These are phyloP conservation scores for Metschnikowia matae DNA, from an alignment of 805 yeast genomes.

Conservation along the genomic window DNA sequence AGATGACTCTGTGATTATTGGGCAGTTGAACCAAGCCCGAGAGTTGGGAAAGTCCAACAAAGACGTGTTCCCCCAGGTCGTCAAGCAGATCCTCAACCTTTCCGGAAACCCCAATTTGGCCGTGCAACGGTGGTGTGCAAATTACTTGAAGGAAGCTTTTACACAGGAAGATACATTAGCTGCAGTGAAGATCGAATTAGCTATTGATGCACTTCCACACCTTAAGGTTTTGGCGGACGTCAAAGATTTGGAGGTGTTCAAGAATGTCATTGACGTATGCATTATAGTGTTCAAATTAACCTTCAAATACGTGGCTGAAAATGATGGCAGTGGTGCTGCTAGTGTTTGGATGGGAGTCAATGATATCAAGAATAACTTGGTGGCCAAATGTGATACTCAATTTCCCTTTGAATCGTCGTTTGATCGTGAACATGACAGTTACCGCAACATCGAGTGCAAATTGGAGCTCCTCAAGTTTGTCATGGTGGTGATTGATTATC, in stretches of 20 bases:
- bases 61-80: conserved; percentile 37
- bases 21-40: conserved; percentile 37
- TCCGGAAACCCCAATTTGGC: conserved; percentile 29
- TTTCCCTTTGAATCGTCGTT: conserved; percentile 51
- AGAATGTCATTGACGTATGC: conserved; percentile 32
- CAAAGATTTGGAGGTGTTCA: conserved; percentile 29
- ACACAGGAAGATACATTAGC: conserved; percentile 23
- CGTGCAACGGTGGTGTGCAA: conserved; percentile 40
- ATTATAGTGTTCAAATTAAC: conserved; percentile 41
- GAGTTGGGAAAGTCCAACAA: conserved; percentile 29
- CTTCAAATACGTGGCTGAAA: conserved; percentile 43
- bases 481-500: conserved; percentile 42
- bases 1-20: conserved; percentile 19
- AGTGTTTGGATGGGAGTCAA: conserved; percentile 54
- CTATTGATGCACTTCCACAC: conserved; percentile 37
- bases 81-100: conserved; percentile 41
- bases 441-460: conserved; percentile 54
- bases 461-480: conserved; percentile 73
- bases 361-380: conserved; percentile 53
- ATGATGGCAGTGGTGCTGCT: conserved; percentile 35
- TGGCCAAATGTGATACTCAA: conserved; percentile 55
- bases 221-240: conserved; percentile 26
- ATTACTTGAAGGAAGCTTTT: conserved; percentile 37
- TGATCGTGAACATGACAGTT: conserved; percentile 45
- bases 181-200: conserved; percentile 34